These are phyloP conservation scores for Uronychia binucleata DNA, from an alignment of 73 alveolate genomes.

Conservation along the genomic window DNA sequence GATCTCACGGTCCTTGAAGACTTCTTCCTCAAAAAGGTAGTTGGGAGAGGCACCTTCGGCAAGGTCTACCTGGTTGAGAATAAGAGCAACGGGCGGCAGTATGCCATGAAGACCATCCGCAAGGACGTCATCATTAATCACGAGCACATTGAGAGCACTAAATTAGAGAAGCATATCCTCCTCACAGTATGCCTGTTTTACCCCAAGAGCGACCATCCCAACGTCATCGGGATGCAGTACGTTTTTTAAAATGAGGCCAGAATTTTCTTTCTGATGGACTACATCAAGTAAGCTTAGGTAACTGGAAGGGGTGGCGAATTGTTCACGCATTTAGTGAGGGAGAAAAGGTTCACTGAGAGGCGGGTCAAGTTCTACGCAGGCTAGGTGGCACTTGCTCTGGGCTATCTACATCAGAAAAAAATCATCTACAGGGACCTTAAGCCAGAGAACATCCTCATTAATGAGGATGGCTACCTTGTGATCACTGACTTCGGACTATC, in stretches of 20 bases:
- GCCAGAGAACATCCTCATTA: conserved; percentile 88
- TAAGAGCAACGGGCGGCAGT: not conserved
- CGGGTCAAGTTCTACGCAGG: conserved; percentile 87
- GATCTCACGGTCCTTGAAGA: not conserved
- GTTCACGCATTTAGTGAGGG: conserved; percentile 82
- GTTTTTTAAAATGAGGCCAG: conserved; percentile 86
- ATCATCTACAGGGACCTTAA: conserved; percentile 84
- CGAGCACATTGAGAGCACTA: conserved; percentile 83
- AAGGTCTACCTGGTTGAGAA: not conserved
- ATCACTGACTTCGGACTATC: conserved; percentile 88
- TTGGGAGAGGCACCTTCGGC: not conserved
- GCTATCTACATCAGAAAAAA: conserved; percentile 72
- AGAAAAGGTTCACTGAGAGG: conserved; percentile 81
- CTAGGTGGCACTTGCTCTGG: conserved; percentile 81
- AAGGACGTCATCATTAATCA: conserved; percentile 34
- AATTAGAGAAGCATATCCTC: conserved; percentile 88
- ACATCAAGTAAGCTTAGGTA: conserved; percentile 72
- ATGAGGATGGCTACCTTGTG: conserved; percentile 75
- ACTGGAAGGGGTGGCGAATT: conserved; percentile 96
- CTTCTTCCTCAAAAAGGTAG: not conserved
- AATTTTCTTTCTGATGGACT: conserved; percentile 51
- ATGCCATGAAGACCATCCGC: not conserved
- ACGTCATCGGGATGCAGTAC: conserved; percentile 80
- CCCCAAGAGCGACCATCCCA: conserved; percentile 80
- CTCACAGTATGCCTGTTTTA: conserved; percentile 4